Conservation (phyloP, 805 yeast species). For the Spathaspora hagerdaliae region DNA sequence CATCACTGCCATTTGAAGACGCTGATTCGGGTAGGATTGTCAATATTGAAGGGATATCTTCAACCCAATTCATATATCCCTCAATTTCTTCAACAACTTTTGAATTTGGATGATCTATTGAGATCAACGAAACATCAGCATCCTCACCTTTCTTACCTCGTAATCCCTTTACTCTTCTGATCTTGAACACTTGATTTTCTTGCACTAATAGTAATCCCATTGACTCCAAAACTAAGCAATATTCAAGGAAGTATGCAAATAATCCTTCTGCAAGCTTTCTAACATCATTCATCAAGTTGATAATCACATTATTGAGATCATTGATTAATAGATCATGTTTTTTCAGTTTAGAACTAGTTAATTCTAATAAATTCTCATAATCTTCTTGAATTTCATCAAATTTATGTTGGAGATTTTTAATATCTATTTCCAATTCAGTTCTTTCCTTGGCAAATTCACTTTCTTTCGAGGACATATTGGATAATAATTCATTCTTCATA, state of each 20-base stretch:
- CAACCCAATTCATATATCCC: constrained; percentile 45
- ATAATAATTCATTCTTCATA: constrained; percentile 61
- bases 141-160: constrained; percentile 34
- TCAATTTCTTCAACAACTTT: constrained; percentile 40
- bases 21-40: constrained; percentile 1
- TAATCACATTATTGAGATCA: constrained; percentile 19
- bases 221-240: constrained; percentile 61
- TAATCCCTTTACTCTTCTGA: constrained; percentile 79
- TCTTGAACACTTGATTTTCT: constrained; percentile 37
- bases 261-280: constrained; percentile 13
- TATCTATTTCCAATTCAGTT: constrained; percentile 44
- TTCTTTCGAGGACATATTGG: constrained; percentile 66
- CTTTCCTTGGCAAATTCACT: constrained; percentile 54
- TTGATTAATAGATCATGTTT: constrained; percentile 24
- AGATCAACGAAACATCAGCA: constrained; percentile 23
- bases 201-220: constrained; percentile 69
- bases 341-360: constrained; percentile 25
- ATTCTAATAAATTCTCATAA: constrained; percentile 40
- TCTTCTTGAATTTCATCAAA: constrained; percentile 45
- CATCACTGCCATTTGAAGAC: neutral
- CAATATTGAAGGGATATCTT: constrained; percentile 16
- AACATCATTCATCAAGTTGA: constrained; percentile 11
- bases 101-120: constrained; percentile 31
- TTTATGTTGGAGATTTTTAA: constrained; percentile 39
- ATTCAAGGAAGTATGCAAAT: constrained; percentile 34